phyloP scores from a whole-genome alignment of 495 filamentous ascomycete species.

The Symbiotaphrina buchneri region DNA sequence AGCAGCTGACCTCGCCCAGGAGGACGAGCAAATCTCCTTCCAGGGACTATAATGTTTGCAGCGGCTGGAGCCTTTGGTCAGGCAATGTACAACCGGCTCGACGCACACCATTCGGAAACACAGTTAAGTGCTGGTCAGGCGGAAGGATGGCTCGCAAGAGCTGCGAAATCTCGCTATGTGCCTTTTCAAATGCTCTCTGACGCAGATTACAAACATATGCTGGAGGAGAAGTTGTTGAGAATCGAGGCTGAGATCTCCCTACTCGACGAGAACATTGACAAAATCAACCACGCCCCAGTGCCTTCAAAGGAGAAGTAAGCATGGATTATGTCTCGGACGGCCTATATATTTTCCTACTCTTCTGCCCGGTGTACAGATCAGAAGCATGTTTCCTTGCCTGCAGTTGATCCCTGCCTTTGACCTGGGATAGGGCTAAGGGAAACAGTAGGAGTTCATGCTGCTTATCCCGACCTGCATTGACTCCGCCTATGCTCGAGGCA shows the following conservation, averaged over 20 bases:
- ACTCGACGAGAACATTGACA: constrained; percentile 62
- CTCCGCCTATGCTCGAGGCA: too few species aligned
- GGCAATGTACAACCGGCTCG: constrained; percentile 27
- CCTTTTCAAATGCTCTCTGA: constrained; percentile 57
- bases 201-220: constrained; percentile 51
- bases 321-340: too few species aligned
- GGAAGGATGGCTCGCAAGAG: constrained; percentile 12
- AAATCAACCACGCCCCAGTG: constrained; percentile 13
- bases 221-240: constrained; percentile 54
- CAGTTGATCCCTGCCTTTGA: too few species aligned
- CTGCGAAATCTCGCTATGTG: constrained; percentile 51
- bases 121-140: neutral
- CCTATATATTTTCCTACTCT: too few species aligned
- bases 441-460: too few species aligned
- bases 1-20: constrained; percentile 8
- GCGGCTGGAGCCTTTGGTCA: constrained; percentile 38
- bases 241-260: constrained; percentile 73
- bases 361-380: too few species aligned
- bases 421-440: too few species aligned
- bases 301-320: too few species aligned
- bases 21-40: constrained; percentile 25
- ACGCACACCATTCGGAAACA: constrained; percentile 12
- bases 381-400: too few species aligned
- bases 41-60: constrained; percentile 39
- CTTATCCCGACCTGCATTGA: too few species aligned